Percentiles rank a stretch among this genome's conserved stretches.
Conservation (phyloP, 495 filamentous ascomycete species). For the Daldinia caldariorum region DNA sequence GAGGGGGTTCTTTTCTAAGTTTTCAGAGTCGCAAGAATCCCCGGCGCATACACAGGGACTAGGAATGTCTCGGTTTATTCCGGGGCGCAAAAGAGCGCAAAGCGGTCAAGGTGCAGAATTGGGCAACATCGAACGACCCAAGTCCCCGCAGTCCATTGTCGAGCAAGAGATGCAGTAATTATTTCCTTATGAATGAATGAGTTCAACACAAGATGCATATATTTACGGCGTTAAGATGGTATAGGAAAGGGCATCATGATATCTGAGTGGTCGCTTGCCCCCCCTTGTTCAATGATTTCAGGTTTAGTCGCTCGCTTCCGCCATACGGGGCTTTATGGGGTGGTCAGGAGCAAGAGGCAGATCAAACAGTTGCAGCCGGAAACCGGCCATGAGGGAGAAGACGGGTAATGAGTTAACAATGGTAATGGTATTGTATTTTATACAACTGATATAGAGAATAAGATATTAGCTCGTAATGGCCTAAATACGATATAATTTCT, state of each 20-base stretch:
- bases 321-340: slow-evolving; percentile 31
- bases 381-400: slow-evolving; percentile 16
- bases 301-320: slow-evolving; percentile 37
- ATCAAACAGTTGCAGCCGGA: slow-evolving; percentile 18
- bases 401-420: slow-evolving; percentile 35
- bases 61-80: slow-evolving; percentile 70
- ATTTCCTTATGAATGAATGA: slow-evolving; percentile 9
- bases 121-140: slow-evolving; percentile 60
- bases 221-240: slow-evolving; percentile 42
- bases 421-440: slow-evolving; percentile 29
- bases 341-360: slow-evolving; percentile 31
- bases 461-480: slow-evolving; percentile 36
- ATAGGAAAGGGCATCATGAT: slow-evolving; percentile 40
- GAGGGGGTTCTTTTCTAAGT: slow-evolving; percentile 84
- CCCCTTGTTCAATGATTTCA: slow-evolving; percentile 35
- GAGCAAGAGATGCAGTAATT: slow-evolving; percentile 52
- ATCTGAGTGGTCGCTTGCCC: slow-evolving; percentile 45
- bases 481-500: slow-evolving; percentile 18
- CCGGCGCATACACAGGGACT: slow-evolving; percentile 52
- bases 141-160: slow-evolving; percentile 45
- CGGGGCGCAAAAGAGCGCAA: slow-evolving; percentile 77
- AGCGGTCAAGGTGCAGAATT: slow-evolving; percentile 78
- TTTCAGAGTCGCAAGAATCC: slow-evolving; percentile 68
- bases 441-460: slow-evolving; percentile 38
- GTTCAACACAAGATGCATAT: slow-evolving; percentile 33